Percentiles rank a stretch among this genome's conserved stretches.
Conservation (phyloP, 2,329 filamentous ascomycete species). For the Geosmithia morbida region DNA sequence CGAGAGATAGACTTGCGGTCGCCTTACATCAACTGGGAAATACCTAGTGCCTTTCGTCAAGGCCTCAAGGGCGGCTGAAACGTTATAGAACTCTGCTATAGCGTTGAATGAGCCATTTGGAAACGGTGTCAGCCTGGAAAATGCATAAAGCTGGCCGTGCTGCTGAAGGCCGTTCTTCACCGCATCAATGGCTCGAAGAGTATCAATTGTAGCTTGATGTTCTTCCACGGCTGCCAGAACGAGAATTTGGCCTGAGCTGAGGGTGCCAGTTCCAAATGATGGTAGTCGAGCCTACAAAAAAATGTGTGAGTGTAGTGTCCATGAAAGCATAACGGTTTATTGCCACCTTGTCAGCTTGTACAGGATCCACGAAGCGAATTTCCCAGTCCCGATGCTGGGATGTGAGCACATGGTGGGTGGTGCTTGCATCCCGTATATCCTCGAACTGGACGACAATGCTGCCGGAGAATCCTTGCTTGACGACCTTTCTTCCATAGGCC, state of each 20-base stretch:
- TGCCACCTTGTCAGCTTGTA: constrained; percentile 4
- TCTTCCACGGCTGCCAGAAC: constrained; percentile 10
- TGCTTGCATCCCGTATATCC: constrained; percentile 45
- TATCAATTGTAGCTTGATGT: constrained; percentile 4
- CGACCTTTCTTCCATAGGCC: constrained; percentile 21
- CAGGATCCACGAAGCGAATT: constrained; percentile 9
- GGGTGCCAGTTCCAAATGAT: background rate
- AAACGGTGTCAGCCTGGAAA: constrained; percentile 25
- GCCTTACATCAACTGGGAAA: constrained; percentile 11
- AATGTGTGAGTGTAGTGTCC: too few relatives aligned
- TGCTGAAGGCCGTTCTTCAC: constrained; percentile 21
- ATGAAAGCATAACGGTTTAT: background rate
- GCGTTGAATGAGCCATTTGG: constrained; percentile 29
- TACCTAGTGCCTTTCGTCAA: constrained; percentile 18
- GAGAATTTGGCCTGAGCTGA: constrained; percentile 13
- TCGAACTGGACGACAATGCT: constrained; percentile 40
- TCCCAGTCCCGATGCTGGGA: constrained; percentile 30
- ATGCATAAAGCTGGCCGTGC: constrained; percentile 38
- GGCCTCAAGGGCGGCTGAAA: constrained; percentile 24
- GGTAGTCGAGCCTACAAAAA: too few relatives aligned
- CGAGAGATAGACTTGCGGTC: background rate
- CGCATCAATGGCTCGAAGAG: constrained; percentile 19
- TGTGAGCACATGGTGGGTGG: constrained; percentile 29
- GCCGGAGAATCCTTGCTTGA: constrained; percentile 13
- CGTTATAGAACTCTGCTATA: constrained; percentile 38